These are phyloP conservation scores for Cladorrhinum sp. DNA, from an alignment of 2,329 filamentous ascomycete genomes.

Conservation along the genomic window DNA sequence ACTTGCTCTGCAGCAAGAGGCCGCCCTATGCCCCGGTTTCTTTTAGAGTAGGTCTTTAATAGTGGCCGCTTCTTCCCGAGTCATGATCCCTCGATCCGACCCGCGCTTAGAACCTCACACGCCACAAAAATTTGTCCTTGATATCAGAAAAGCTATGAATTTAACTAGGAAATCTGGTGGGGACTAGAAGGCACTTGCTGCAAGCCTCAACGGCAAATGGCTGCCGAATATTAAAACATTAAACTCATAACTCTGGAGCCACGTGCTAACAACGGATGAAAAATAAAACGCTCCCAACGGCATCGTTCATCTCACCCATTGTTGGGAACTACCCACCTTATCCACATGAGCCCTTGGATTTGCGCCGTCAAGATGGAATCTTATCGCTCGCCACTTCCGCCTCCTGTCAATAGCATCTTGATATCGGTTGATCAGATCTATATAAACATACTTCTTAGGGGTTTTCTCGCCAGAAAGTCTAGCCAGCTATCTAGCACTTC, in stretches of 20 bases:
- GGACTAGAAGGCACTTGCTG: background rate
- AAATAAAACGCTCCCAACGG: background rate
- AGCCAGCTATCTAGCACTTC: background rate
- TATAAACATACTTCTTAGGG: constrained; percentile 10
- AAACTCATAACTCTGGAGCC: background rate
- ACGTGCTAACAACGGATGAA: background rate
- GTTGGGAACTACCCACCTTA: constrained; percentile 10
- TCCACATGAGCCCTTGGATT: constrained; percentile 11
- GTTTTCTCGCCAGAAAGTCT: too few species aligned
- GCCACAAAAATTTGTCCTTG: background rate
- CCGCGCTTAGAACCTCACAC: background rate
- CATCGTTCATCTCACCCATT: constrained; percentile 6
- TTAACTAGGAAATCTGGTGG: background rate
- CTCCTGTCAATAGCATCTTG: background rate
- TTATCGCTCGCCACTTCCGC: constrained; percentile 10
- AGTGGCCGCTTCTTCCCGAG: background rate
- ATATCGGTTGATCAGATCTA: constrained; percentile 10
- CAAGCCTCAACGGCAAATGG: background rate
- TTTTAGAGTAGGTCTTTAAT: background rate
- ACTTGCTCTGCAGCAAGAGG: background rate
- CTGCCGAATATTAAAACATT: background rate
- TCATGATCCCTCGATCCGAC: background rate
- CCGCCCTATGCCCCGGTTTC: background rate
- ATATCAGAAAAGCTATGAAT: background rate
- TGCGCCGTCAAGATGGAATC: constrained; percentile 1